Base-by-base conservation (phyloP, 2,329 filamentous ascomycete genomes). In the Colletotrichum gigasporum region DNA sequence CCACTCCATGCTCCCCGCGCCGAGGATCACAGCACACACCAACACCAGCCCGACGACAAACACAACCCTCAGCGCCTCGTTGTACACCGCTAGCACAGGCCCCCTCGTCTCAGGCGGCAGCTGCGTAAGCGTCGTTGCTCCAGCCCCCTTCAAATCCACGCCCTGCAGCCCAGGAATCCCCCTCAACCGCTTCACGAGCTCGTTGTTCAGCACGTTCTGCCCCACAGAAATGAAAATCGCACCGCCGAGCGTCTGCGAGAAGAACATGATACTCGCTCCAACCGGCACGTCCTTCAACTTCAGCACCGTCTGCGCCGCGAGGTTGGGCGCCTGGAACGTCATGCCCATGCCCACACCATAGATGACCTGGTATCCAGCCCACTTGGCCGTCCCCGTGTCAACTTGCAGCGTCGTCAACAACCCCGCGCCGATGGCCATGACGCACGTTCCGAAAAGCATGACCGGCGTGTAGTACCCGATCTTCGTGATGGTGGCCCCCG, bases 41-140 rank as follows among this genome's bases (percentile, higher is more conserved):
- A 89, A 77, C 2, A 85, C 83, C 7, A 90, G 77, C 2, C 82
- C 83, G 8, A 91, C 85, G 65, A 86, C 84, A 71, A 90, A 92
- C 1, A 84, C 83, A 62, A 83, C 76, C 2, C 82, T 82, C 35
- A 93, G 74, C 0, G 88, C 81, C 22, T 79, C 73, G 71, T 91
- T 92, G 76, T 93, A 93, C 0, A 82, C 87, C 0, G 57, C 16
- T 35, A 80, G 64, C 11, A 70, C 70, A 1, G 55, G 35, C 0
- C 48, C 37, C 35, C 55, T 66, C 35, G 70, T 52, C 28, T 59
- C 45, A 5, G 60, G 70, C 20, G 72, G 71, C 12, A 76, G 68
- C 10, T 70, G 37, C 3, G 70, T 67, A 20, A 71, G 42, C 14
- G 65, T 60, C 48, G 62, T 67, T 8, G 62, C 62, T n/a, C 67